phyloP scores from a whole-genome alignment of 2,329 filamentous ascomycete genomes.

The Aspergillus hortae region DNA sequence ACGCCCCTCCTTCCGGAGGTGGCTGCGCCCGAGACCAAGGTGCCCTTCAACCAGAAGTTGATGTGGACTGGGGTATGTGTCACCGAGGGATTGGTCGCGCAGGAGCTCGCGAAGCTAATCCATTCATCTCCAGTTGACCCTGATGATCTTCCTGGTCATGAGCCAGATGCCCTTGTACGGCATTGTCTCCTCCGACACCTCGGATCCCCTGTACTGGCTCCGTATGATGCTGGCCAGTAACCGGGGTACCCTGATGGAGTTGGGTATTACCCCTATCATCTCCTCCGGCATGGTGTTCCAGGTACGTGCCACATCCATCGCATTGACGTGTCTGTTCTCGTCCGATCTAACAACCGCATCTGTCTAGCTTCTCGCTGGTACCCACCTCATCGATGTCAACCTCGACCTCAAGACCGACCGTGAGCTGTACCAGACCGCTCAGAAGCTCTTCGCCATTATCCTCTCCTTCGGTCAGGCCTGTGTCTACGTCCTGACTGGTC shows the following conservation, averaged over 20 bases:
- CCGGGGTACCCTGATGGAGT: constrained; percentile 89
- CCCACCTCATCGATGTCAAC: constrained; percentile 99
- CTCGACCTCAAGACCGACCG: constrained; percentile 99
- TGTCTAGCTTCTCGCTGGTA: constrained; percentile 80
- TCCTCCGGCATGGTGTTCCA: constrained; percentile 99
- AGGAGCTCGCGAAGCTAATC: constrained; percentile 15
- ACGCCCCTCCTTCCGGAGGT: constrained; percentile 99
- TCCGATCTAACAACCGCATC: constrained; percentile 13
- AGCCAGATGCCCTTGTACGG: constrained; percentile 99
- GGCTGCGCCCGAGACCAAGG: constrained; percentile 95
- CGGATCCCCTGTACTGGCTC: constrained; percentile 98
- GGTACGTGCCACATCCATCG: constrained; percentile 32
- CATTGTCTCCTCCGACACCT: constrained; percentile 98
- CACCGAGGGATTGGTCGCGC: constrained; percentile 9
- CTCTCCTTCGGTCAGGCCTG: constrained; percentile 96
- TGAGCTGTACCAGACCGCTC: constrained; percentile 98
- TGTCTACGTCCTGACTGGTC: constrained; percentile 96
- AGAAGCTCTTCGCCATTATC: constrained; percentile 98
- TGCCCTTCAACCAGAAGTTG: constrained; percentile 97
- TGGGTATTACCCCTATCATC: constrained; percentile 98
- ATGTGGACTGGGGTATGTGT: constrained; percentile 76
- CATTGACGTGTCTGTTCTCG: background rate
- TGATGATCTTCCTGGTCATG: constrained; percentile 99
- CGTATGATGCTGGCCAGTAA: constrained; percentile 99
- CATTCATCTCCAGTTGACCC: constrained; percentile 59